Evolutionary conservation across 192 early-diverging fungal species (phyloP).

Genomic region (Podila epigama): DNA sequence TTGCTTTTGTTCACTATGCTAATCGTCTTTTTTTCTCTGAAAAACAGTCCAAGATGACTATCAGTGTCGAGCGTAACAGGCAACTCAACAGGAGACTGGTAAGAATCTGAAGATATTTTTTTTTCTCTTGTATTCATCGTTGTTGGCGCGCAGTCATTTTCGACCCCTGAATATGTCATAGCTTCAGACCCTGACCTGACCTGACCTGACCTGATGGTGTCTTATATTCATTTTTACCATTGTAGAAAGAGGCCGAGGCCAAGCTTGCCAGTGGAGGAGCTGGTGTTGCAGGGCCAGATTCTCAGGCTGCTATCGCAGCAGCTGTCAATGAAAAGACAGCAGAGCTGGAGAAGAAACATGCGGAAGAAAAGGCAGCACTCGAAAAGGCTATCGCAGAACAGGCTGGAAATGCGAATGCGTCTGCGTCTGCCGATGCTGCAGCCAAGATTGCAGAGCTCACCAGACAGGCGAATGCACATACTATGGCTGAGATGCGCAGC

Average conservation of each 20-base stretch:
- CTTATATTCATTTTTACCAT: constrained; percentile 5
- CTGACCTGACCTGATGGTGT: no score
- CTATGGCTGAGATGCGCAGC: constrained; percentile 53
- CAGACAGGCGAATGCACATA: constrained; percentile 50
- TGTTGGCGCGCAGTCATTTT: no score
- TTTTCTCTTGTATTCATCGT: background rate
- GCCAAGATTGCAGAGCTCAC: constrained; percentile 48
- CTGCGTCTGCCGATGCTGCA: background rate
- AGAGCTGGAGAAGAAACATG: constrained; percentile 45
- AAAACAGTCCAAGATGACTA: background rate
- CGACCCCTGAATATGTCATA: no score
- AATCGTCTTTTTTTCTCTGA: background rate
- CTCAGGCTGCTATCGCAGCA: constrained; percentile 22
- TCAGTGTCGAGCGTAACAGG: constrained; percentile 12
- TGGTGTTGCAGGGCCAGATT: constrained; percentile 1
- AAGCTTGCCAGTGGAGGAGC: background rate
- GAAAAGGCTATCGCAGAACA: constrained; percentile 30
- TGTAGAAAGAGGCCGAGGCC: constrained; percentile 19
- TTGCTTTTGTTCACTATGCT: no score
- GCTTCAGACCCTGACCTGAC: no score
- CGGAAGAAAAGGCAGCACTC: constrained; percentile 48
- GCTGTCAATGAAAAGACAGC: constrained; percentile 15
- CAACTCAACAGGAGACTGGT: constrained; percentile 3
- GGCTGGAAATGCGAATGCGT: background rate
- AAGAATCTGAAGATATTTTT: background rate